Evolutionary conservation across 2,329 filamentous ascomycete genomes (phyloP).

Genomic region (Aspergillus sp.): DNA sequence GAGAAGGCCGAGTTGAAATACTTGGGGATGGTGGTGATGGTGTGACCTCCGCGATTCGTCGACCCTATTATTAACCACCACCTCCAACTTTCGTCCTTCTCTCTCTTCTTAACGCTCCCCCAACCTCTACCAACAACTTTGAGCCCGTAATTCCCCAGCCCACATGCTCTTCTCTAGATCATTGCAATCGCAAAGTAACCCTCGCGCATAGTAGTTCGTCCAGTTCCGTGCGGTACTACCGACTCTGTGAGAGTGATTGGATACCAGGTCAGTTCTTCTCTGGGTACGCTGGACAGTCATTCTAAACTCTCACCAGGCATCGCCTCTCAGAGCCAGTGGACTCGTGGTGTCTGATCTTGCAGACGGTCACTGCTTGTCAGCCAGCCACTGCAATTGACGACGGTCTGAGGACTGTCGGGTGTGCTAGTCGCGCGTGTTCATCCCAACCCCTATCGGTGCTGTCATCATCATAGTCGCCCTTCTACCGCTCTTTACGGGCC

Average conservation of each 20-base stretch:
- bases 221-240: neutral
- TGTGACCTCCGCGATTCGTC: no score
- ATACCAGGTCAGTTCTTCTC: conserved; percentile 10
- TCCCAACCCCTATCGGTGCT: neutral
- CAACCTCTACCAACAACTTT: no score
- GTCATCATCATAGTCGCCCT: neutral
- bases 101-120: no score
- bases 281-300: neutral
- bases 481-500: no score
- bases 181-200: neutral
- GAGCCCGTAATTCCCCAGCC: no score
- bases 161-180: neutral
- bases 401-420: neutral
- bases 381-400: neutral
- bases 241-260: neutral
- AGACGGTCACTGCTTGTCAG: neutral
- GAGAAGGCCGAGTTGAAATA: no score
- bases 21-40: no score
- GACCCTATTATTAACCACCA: no score
- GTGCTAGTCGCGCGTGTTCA: neutral
- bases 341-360: neutral
- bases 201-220: no score
- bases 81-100: no score
- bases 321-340: neutral
- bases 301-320: conserved; percentile 1